These are phyloP conservation scores for Mycosphaerella sp. DNA, from an alignment of 2,329 filamentous ascomycete species.

Conservation along the genomic window DNA sequence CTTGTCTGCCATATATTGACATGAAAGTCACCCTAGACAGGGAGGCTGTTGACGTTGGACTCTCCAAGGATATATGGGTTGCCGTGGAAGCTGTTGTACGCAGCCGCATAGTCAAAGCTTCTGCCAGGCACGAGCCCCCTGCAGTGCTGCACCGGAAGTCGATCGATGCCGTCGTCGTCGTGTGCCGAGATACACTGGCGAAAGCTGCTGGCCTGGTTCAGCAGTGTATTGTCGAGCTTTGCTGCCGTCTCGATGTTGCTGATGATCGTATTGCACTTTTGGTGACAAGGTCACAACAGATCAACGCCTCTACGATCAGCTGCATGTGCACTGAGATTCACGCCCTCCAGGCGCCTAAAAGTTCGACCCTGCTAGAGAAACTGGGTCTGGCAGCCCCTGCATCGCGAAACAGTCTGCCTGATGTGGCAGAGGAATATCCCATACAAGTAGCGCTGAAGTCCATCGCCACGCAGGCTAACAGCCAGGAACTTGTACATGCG, in stretches of 20 bases:
- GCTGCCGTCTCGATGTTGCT: slow-evolving; percentile 12
- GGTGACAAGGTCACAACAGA: slow-evolving; percentile 4
- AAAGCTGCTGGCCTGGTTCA: slow-evolving; percentile 1
- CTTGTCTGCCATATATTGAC: slow-evolving; percentile 26
- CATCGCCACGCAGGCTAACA: slow-evolving; percentile 7
- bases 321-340: slow-evolving; percentile 16
- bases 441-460: slow-evolving; percentile 10
- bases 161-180: slow-evolving; percentile 17
- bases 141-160: background rate
- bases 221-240: slow-evolving; percentile 18
- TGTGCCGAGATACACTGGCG: slow-evolving; percentile 12
- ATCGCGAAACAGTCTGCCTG: slow-evolving; percentile 3
- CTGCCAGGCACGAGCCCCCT: background rate
- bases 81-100: slow-evolving; percentile 27
- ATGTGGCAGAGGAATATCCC: slow-evolving; percentile 6
- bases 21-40: slow-evolving; percentile 23
- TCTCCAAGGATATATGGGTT: slow-evolving; percentile 28
- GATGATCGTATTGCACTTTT: slow-evolving; percentile 16
- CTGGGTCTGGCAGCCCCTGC: slow-evolving; percentile 17
- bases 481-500: slow-evolving; percentile 7
- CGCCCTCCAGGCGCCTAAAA: slow-evolving; percentile 13
- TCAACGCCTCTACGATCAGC: slow-evolving; percentile 7
- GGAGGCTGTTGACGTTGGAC: slow-evolving; percentile 24
- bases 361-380: slow-evolving; percentile 14
- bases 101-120: slow-evolving; percentile 15